Conservation (phyloP, 768 basidiomycete genomes). For the Paxillus involutus region DNA sequence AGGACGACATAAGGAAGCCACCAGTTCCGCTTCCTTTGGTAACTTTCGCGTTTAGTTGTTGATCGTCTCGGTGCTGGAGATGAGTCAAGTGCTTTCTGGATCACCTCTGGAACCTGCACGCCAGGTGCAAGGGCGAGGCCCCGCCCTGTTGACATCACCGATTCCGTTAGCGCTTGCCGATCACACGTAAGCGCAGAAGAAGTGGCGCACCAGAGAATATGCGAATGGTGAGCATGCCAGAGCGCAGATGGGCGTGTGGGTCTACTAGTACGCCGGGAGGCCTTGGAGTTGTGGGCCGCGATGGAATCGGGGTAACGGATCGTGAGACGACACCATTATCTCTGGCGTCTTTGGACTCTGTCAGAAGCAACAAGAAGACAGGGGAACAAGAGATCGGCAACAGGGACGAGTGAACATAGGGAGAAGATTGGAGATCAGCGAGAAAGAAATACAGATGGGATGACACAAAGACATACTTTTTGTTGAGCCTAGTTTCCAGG, state of each 20-base stretch:
- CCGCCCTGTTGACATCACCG: slow-evolving; percentile 49
- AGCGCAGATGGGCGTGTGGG: slow-evolving; percentile 59
- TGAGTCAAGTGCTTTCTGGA: slow-evolving; percentile 76
- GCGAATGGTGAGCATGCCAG: slow-evolving; percentile 91
- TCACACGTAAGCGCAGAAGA: slow-evolving; percentile 12
- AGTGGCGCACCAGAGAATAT: slow-evolving; percentile 80
- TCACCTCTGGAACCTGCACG: slow-evolving; percentile 76
- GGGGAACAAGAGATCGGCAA: slow-evolving; percentile 8
- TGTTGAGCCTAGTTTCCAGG: slow-evolving; percentile 51
- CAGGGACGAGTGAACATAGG: background rate
- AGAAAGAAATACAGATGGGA: background rate
- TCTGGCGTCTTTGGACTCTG: slow-evolving; percentile 69
- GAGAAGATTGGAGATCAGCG: slow-evolving; percentile 24
- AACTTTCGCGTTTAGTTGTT: slow-evolving; percentile 81
- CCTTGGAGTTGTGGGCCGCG: slow-evolving; percentile 77
- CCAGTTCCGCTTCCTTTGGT: slow-evolving; percentile 91
- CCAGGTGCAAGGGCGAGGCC: slow-evolving; percentile 81
- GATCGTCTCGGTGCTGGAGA: slow-evolving; percentile 53
- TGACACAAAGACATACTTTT: slow-evolving; percentile 29
- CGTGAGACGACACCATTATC: slow-evolving; percentile 72
- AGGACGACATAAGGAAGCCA: slow-evolving; percentile 97
- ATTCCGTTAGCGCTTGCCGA: background rate
- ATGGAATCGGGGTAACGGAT: slow-evolving; percentile 80
- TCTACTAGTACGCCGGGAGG: slow-evolving; percentile 46
- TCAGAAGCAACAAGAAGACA: background rate